Evolutionary conservation across 148 eudicot genomes (phyloP), one percentile per base, ranked within the genome.

Genomic region (Fagopyrum esculentum): DNA sequence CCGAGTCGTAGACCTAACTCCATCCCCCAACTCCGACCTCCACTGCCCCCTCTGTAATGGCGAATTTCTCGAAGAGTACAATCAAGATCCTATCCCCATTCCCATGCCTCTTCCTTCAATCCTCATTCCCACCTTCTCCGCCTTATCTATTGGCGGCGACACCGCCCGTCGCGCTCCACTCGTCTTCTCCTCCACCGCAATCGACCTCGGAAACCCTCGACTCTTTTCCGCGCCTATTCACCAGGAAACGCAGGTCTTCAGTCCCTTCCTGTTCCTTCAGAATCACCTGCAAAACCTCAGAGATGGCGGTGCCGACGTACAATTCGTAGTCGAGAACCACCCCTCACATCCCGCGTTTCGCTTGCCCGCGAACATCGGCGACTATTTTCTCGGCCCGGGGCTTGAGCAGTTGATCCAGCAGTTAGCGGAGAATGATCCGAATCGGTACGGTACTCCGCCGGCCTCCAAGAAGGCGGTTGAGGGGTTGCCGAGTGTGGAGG

Each of bases 401-500:
- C 74, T 89, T 15, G 96, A 92, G 63, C 87, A 88, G 22, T 45
- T 92, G 78, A 84, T 87, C 5, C 93, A 89, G 60, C 90, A 83
- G 54, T 77, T 92, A 1, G 90, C 90, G 0, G 92, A 90, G 86
- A 87, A 87, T 22, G 96, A 87, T 76, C 90, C 88, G 0, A 87
- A 92, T 43, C 79, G 97, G 2, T 82, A 92, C 17, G 94, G 91
- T 0, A 87, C 89, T 1, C 95, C 96, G 0, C 93, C 98, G 16
- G 98, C 96, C 0, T 72, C 93, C 0, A 88, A 87, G 74, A 11
- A 78, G 1, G 93, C 84, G 0, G 78, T 90, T 0, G 83, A 86
- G 40, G 85, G 76, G 15, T 73, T 92, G 2, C 86, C 91, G 0
- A 78, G 45, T 22, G 82, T 92, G 1, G 60, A 46, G 40, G 76